Base-by-base conservation (phyloP, 2,329 filamentous ascomycete species). In the Trichoderma koningiopsis region DNA sequence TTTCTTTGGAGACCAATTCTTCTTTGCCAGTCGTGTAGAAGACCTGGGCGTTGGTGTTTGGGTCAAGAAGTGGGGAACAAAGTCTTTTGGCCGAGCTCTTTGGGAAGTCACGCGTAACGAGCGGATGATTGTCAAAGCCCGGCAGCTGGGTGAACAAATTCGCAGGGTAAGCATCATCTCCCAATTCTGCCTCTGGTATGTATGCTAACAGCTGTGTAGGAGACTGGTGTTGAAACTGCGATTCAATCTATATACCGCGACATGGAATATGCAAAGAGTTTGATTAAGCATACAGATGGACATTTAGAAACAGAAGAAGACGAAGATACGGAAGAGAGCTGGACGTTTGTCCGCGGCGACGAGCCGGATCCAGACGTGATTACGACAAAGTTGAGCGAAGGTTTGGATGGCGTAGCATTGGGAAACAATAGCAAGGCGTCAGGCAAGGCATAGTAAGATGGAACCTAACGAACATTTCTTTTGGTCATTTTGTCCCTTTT, bases 1-100 rank as follows among this genome's bases (percentile, higher is more conserved):
- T 0, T 99, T 98, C 83, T 99, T 99, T 77, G 96, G 96, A 5
- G 96, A 99, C 75, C 96, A 99, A 77, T 97, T 92, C 84, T 99
- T 99, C 84, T 98, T 97, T 75, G 96, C 94, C 7, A 88, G 86
- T 35, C 87, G 96, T 4, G 92, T 98, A 1, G 94, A 98, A 78
- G 95, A 98, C 76, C 84, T 99, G 6, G 95, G 96, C 0, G 96
- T 98, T 2, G 96, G 96, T 0, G 90, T 97, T 24, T 93, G 91
- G 76, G 85, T 99, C 74, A 94, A 92, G 83, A 96, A 93, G 79
- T 89, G 97, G 83, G 96, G 96, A 27, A 91, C 92, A n/a, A 91
- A 88, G 72, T 87, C 91, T 47, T 95, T 99, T 74, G 92, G 93
- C 19, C 86, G 92, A 69, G 94, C 95, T 0, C 82, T 99, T 8